A percentile compares a stretch with the other conserved stretches of the same genome.
Evolutionary conservation across 2,329 filamentous ascomycete species (phyloP).

Genomic region (Fusarium pseudonygamai): DNA sequence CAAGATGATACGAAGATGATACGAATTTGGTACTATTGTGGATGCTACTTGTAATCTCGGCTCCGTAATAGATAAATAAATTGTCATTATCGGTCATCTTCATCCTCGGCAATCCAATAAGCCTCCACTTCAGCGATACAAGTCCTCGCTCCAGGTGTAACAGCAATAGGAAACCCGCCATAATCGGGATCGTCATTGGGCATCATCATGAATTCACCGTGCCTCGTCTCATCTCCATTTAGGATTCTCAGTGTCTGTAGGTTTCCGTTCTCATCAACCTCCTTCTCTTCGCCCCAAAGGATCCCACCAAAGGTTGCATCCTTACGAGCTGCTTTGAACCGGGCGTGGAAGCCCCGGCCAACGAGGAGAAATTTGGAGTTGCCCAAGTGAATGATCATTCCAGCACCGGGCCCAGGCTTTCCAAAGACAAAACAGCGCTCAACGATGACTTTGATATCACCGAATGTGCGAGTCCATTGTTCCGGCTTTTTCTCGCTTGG

Average conservation of each 20-base stretch:
- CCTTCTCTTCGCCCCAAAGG: constrained; percentile 50
- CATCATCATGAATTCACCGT: constrained; percentile 62
- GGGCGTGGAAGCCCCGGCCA: constrained; percentile 51
- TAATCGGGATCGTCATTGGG: constrained; percentile 65
- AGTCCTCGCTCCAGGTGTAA: constrained; percentile 63
- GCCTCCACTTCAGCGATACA: constrained; percentile 55
- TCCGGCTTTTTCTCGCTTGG: constrained; percentile 35
- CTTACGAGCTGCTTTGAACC: constrained; percentile 44
- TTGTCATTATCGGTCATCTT: constrained; percentile 33
- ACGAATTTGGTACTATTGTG: background rate
- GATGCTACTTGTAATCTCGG: background rate
- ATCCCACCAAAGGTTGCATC: constrained; percentile 52
- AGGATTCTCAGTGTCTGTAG: constrained; percentile 47
- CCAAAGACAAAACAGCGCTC: constrained; percentile 54
- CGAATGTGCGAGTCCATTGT: constrained; percentile 43
- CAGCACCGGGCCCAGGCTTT: constrained; percentile 49
- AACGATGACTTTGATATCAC: constrained; percentile 49
- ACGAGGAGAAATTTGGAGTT: constrained; percentile 49
- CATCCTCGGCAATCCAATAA: constrained; percentile 47
- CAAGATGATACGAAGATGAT: background rate
- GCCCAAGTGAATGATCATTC: constrained; percentile 52
- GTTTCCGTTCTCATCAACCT: constrained; percentile 46
- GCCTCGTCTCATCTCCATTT: constrained; percentile 55
- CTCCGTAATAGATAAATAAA: background rate
- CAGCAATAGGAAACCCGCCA: constrained; percentile 63